Evolutionary conservation across 495 filamentous ascomycete genomes (phyloP).

Genomic region (Penicillium simplicissimum): DNA sequence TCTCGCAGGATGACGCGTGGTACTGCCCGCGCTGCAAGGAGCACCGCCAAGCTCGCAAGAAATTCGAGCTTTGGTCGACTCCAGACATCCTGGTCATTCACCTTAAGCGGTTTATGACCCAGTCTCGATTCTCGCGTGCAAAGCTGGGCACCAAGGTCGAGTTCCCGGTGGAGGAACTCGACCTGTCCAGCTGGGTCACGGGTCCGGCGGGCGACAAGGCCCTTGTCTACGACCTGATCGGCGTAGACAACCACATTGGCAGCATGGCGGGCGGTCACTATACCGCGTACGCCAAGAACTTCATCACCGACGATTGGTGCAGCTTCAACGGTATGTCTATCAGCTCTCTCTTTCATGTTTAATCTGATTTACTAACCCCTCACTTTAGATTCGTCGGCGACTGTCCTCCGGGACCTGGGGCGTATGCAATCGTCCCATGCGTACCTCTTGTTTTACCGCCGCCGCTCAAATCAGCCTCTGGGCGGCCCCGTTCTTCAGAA

Average conservation of each 20-base stretch:
- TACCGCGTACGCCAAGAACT: slow-evolving; percentile 90
- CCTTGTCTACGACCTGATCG: slow-evolving; percentile 87
- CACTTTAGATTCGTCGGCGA: slow-evolving; percentile 68
- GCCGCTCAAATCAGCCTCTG: slow-evolving; percentile 70
- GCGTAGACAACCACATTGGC: slow-evolving; percentile 92
- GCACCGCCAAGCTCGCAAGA: slow-evolving; percentile 87
- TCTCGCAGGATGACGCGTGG: slow-evolving; percentile 95
- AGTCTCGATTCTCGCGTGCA: slow-evolving; percentile 65
- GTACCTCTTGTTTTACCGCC: slow-evolving; percentile 95
- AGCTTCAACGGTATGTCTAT: slow-evolving; percentile 81
- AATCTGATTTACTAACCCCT: slow-evolving; percentile 16
- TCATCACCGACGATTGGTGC: slow-evolving; percentile 81
- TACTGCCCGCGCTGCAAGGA: slow-evolving; percentile 96
- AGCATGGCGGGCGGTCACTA: slow-evolving; percentile 93
- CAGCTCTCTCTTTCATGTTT: neutral
- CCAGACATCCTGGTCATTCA: slow-evolving; percentile 95
- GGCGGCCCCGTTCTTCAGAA: slow-evolving; percentile 76
- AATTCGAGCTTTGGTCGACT: slow-evolving; percentile 93
- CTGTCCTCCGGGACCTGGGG: neutral
- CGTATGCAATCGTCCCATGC: slow-evolving; percentile 58
- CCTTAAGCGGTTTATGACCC: slow-evolving; percentile 83
- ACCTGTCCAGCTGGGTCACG: slow-evolving; percentile 77
- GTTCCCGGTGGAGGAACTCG: slow-evolving; percentile 85
- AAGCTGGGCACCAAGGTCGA: slow-evolving; percentile 92
- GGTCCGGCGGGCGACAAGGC: slow-evolving; percentile 74